Evolutionary conservation across 768 basidiomycete species (phyloP).

Genomic region (Hemileccinum impolitum): DNA sequence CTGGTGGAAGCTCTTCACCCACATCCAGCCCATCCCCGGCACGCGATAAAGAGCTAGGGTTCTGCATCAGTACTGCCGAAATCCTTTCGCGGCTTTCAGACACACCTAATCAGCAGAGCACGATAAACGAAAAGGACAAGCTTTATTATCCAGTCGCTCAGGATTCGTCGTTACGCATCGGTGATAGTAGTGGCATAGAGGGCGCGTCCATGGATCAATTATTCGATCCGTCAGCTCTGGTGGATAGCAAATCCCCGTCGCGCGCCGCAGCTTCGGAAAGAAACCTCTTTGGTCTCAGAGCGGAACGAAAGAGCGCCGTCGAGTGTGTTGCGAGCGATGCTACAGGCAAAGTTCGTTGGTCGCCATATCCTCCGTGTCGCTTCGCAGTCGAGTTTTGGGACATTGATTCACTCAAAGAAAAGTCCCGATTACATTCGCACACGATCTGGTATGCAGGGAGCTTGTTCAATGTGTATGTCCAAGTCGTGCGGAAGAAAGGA

Average conservation of each 20-base stretch:
- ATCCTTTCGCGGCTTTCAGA: slow-evolving; percentile 37
- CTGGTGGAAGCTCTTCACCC: slow-evolving; percentile 26
- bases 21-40: slow-evolving; percentile 36
- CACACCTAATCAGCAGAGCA: slow-evolving; percentile 13
- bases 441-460: slow-evolving; percentile 91
- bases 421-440: slow-evolving; percentile 75
- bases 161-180: slow-evolving; percentile 73
- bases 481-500: slow-evolving; percentile 80
- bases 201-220: slow-evolving; percentile 68
- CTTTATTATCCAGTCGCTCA: slow-evolving; percentile 61
- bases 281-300: slow-evolving; percentile 63
- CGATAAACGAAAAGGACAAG: slow-evolving; percentile 26
- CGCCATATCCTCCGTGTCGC: slow-evolving; percentile 74
- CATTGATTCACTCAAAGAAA: slow-evolving; percentile 77
- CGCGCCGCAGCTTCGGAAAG: slow-evolving; percentile 40
- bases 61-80: slow-evolving; percentile 53
- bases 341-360: slow-evolving; percentile 53
- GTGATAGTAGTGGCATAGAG: slow-evolving; percentile 57
- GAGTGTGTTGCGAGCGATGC: slow-evolving; percentile 42
- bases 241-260: slow-evolving; percentile 23
- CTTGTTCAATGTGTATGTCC: slow-evolving; percentile 85
- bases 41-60: slow-evolving; percentile 62
- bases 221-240: slow-evolving; percentile 41
- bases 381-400: slow-evolving; percentile 93
- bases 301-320: slow-evolving; percentile 39